Conservation (phyloP, 805 yeast genomes). For the Yamadazyma akitaensis region DNA sequence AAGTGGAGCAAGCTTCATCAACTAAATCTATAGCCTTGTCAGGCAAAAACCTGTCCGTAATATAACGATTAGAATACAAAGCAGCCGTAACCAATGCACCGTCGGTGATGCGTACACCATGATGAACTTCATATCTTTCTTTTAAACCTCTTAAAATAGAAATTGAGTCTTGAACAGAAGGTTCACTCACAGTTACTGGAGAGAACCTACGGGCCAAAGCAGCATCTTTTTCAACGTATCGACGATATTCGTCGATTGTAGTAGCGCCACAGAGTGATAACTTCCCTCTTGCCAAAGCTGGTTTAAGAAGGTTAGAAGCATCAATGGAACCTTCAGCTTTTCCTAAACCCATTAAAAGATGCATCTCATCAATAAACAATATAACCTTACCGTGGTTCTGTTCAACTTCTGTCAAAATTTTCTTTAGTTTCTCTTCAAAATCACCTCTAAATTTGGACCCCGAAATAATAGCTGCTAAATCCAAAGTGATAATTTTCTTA, state of each 20-base stretch:
- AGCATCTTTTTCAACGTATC: conserved; percentile 93
- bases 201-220: conserved; percentile 94
- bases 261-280: conserved; percentile 96
- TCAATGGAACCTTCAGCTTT: conserved; percentile 94
- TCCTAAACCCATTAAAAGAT: conserved; percentile 84
- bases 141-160: conserved; percentile 90
- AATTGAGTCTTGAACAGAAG: conserved; percentile 85
- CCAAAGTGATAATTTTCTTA: conserved; percentile 79
- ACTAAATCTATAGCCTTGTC: conserved; percentile 96
- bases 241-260: conserved; percentile 87
- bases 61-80: conserved; percentile 81
- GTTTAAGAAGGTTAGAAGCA: conserved; percentile 89
- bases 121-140: conserved; percentile 94
- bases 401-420: conserved; percentile 79
- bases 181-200: conserved; percentile 82
- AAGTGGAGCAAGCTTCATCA: conserved; percentile 95
- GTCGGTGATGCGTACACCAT: conserved; percentile 92
- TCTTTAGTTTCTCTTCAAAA: conserved; percentile 85
- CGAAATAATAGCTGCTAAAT: conserved; percentile 83
- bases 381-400: conserved; percentile 72
- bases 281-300: conserved; percentile 89
- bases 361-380: conserved; percentile 87
- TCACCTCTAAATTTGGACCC: conserved; percentile 97
- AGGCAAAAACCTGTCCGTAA: conserved; percentile 87
- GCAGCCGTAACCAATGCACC: conserved; percentile 94